Evolutionary conservation across 1,139 yeast genomes (phyloP), one percentile per base, ranked within the genome.

Genomic region (Eremothecium coryli): DNA sequence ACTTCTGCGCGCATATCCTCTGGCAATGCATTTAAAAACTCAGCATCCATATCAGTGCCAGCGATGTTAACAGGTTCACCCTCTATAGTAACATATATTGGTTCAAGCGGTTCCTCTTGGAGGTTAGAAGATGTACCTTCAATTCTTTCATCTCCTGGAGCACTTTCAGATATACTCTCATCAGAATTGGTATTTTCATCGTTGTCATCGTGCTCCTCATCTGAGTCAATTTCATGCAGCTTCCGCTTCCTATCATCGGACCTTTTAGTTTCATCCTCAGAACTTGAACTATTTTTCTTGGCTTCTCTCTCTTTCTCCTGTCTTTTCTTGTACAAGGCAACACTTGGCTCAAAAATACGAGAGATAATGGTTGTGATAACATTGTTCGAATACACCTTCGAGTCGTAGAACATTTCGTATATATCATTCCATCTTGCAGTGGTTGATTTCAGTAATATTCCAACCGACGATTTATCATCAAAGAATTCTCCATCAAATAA

Each of bases 1-100:
- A 86, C 97, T 50, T 88, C 96, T 45, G 86, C 94, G 35, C 95
- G 67, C 82, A 88, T 82, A 36, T 84, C 93, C 32, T 82, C 95
- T 0, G 97, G 97, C 24, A 88, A 66, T 0, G 95, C 96, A 46
- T 80, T 82, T 43, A 88, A 68, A 53, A 86, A 88, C 47, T 82
- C 93, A 0, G 94, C 94, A 58, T 88, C 96, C 39, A 88, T 85
- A 38, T 85, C 96, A 3, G 95, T 78, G 0, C 88, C 93, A 36
- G 93, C 73, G 29, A 88, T 82, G 54, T 88, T 93, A 22, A 88
- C 88, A 38, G 77, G 78, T 23, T 79, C 62, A 24, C 82, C 93
- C 15, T 88, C 90, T 46, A 88, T 80, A 12, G 67, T 66, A 5
- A 88, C 88, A 64, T 70, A 70, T 0, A 82, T 66, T 0, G 94